Evolutionary conservation across 192 early-diverging fungal genomes (phyloP), one percentile per base, ranked within the genome.

Genomic region (Rhizoclosmatium sp.): DNA sequence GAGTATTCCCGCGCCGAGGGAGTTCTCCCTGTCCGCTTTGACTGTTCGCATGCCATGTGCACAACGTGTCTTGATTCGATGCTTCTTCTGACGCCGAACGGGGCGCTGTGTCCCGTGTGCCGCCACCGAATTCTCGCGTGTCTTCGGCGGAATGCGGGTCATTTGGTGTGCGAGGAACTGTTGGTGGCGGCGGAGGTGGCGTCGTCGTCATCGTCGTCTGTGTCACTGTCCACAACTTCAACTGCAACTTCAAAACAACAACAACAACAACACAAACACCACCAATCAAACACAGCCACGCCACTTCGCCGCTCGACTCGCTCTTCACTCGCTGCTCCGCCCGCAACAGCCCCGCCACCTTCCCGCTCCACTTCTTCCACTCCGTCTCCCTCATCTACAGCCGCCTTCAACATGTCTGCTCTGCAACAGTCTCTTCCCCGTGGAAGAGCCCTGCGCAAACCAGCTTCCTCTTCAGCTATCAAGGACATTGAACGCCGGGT

Each of bases 61-160:
- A 21, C 10, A 9, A 56, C 16, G 21, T 75, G 72, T 75, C 59
- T 75, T 31, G 59, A 42, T 12, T 10, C 2, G 16, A 75, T 75
- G 72, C 14, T 60, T 19, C 59, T 56, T n/a, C 41, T 75, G 16
- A 49, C 72, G 40, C 72, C 72, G 12, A 75, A 75, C 66, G 66
- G 66, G 40, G 72, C 72, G 23, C 60, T 62, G 31, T 75, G 72
- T 45, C 72, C 72, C 72, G 72, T 75, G 44, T 75, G 72, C 45
- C 72, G 72, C 16, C 72, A 75, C 48, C 72, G 72, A 2, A 75
- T 75, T 44, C 59, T 75, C 14, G 23, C 72, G 2, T 19, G 9
- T 1, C 72, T 75, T 1, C 72, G 59, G 19, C 56, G 72, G 1
- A 75, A 75, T 40, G 19, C n/a, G 16, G 58, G 16, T 2, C 72